phyloP scores from a whole-genome alignment of 2,329 filamentous ascomycete species.

The Penicillium hesseltinei region DNA sequence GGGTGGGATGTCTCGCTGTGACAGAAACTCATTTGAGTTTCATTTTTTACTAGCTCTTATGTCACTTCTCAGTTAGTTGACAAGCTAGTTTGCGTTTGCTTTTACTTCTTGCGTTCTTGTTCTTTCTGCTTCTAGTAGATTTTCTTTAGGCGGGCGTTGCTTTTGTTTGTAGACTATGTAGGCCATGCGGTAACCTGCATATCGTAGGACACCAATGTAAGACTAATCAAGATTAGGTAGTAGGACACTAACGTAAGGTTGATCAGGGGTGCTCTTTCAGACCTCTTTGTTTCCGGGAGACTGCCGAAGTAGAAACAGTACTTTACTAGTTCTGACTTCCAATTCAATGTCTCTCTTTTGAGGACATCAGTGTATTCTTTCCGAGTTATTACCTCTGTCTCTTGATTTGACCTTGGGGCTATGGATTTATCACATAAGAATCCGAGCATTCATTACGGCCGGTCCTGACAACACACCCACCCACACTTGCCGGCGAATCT shows the following conservation, averaged over 20 bases:
- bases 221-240: neutral
- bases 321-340: neutral
- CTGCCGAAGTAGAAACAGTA: neutral
- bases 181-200: neutral
- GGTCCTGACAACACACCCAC: too few species aligned
- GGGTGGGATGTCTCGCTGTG: neutral
- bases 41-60: neutral
- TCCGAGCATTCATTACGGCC: neutral
- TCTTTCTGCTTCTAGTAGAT: neutral
- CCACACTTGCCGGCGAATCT: neutral
- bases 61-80: neutral
- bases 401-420: neutral
- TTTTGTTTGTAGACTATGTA: neutral
- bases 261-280: neutral
- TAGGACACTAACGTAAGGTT: neutral
- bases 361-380: neutral
- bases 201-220: neutral
- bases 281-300: neutral
- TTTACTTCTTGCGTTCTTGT: neutral
- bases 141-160: neutral
- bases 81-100: neutral
- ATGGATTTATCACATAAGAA: neutral
- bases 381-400: neutral
- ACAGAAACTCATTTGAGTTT: neutral
- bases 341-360: neutral